Evolutionary conservation across 2,329 filamentous ascomycete species (phyloP).

Genomic region (Fusarium clavum): DNA sequence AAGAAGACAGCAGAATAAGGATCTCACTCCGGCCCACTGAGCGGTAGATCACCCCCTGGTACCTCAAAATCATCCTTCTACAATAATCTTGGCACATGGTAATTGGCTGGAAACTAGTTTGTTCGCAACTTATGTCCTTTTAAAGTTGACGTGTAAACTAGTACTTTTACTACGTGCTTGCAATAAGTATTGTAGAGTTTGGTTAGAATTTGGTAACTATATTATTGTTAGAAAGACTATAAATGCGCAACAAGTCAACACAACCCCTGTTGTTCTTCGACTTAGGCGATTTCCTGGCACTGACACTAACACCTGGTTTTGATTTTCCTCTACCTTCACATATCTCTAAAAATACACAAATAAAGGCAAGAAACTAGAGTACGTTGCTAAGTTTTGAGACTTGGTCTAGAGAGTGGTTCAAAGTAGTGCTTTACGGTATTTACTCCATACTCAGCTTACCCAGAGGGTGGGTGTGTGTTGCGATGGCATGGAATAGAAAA

Average conservation of each 20-base stretch:
- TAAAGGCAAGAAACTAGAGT: accelerated
- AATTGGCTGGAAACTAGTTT: not conserved
- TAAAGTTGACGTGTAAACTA: not conserved
- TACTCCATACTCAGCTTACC: too few species aligned
- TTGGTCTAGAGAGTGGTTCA: too few species aligned
- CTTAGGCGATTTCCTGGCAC: too few species aligned
- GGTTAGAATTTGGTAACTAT: not conserved
- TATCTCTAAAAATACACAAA: not conserved
- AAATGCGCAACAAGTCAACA: not conserved
- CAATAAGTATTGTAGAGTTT: not conserved
- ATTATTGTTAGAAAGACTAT: too few species aligned
- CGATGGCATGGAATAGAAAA: not conserved
- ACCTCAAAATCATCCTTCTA: not conserved
- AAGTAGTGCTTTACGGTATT: too few species aligned
- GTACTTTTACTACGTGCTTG: too few species aligned
- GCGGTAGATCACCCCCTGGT: not conserved
- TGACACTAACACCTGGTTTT: not conserved
- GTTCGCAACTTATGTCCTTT: not conserved
- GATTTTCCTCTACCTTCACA: not conserved
- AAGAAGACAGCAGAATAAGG: not conserved
- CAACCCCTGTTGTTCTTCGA: not conserved
- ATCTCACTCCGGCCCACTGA: not conserved
- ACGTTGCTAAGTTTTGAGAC: too few species aligned
- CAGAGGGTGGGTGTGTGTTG: too few species aligned
- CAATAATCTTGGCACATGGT: not conserved